Percentiles rank a stretch among this genome's conserved stretches.
These are phyloP conservation scores for Fusarium transvaalense DNA, from an alignment of 2,329 filamentous ascomycete species.

Conservation along the genomic window DNA sequence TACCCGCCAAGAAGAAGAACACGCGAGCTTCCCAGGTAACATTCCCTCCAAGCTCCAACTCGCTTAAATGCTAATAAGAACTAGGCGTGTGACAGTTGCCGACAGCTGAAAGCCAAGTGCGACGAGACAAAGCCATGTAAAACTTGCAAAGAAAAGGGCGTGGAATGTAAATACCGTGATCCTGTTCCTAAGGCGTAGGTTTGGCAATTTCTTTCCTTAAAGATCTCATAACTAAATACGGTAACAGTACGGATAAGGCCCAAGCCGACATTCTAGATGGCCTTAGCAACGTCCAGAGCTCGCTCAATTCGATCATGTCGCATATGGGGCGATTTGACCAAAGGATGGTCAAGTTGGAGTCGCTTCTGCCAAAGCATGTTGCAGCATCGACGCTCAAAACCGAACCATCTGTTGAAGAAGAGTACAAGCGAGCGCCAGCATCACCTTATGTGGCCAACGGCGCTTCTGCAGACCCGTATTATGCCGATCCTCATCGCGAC, in stretches of 20 bases:
- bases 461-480: slow-evolving; percentile 40
- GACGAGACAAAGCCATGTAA: slow-evolving; percentile 88
- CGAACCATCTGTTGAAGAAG: slow-evolving; percentile 51
- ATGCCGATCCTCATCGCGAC: slow-evolving; percentile 45
- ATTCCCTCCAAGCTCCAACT: neutral
- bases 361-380: slow-evolving; percentile 41
- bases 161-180: slow-evolving; percentile 89
- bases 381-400: slow-evolving; percentile 41
- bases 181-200: slow-evolving; percentile 90
- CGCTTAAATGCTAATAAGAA: slow-evolving; percentile 26
- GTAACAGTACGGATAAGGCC: slow-evolving; percentile 68
- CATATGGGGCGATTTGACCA: slow-evolving; percentile 57
- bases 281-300: slow-evolving; percentile 58
- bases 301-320: slow-evolving; percentile 53
- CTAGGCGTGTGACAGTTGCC: slow-evolving; percentile 91
- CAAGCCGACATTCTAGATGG: slow-evolving; percentile 70
- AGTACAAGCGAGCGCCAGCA: slow-evolving; percentile 43
- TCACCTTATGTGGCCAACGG: slow-evolving; percentile 45
- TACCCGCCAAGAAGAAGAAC: slow-evolving; percentile 69
- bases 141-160: slow-evolving; percentile 87
- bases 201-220: neutral
- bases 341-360: slow-evolving; percentile 54
- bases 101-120: slow-evolving; percentile 89
- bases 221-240: slow-evolving; percentile 23
- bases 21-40: slow-evolving; percentile 72